Evolutionary conservation across 495 filamentous ascomycete genomes (phyloP), one percentile per base, ranked within the genome.

Genomic region (Pyrenula massariospora): DNA sequence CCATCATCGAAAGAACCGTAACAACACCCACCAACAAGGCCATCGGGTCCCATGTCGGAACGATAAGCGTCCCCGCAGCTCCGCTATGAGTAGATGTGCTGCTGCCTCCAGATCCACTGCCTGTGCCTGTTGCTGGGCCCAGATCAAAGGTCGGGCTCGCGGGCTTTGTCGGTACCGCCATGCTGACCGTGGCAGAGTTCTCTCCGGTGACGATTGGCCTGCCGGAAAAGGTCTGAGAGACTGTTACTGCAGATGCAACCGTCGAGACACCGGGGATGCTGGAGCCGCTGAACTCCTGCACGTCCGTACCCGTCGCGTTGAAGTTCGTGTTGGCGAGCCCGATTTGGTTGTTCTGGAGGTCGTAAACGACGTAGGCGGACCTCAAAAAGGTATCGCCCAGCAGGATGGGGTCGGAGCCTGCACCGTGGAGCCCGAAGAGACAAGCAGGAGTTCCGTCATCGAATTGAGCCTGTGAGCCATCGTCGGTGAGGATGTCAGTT

Each of bases 381-480:
- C 91, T 77, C n/a, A 96, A 77, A 73, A 96, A 96, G 0, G 89
- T 89, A 64, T 95, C 91, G 22, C 91, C 91, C 22, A 96, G 71
- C 2, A 94, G 83, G 48, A 78, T 79, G 15, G 81, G 81, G 49
- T 79, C 79, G 12, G 68, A 60, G 12, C 59, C 50, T 11, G 79
- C 81, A 10, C 82, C 78, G 15, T 82, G 69, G 58, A 96, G 78
- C 54, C 87, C 87, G 61, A 88, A 85, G 31, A 83, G 67, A 56
- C 86, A 89, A 47, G 79, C 73, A 0, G 31, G 31, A 15, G 31
- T 8, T 8, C 31, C 31, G 31, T 42, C 31, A 15, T 42, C 31
- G 31, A 42, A 42, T 42, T 24, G 52, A 0, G 54, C 10, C 23
- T 58, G 54, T 56, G 58, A 62, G n/a, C 55, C 60, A 12, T 50